Conservation (phyloP, 257 asterid species). For the Phtheirospermum japonicum region DNA sequence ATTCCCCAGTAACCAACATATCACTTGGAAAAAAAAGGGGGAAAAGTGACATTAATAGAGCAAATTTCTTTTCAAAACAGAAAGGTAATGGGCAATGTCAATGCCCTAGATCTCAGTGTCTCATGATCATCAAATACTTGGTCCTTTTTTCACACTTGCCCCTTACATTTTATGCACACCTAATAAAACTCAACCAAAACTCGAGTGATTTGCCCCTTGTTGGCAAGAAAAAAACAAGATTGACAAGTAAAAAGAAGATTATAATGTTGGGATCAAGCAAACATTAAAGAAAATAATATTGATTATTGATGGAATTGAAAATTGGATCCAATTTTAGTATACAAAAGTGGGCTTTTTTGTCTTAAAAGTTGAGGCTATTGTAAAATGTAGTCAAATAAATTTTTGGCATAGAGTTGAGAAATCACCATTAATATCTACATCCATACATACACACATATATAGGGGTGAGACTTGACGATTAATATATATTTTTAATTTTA, state of each 20-base stretch:
- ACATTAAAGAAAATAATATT: slow-evolving; percentile 18
- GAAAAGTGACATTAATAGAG: too few relatives aligned
- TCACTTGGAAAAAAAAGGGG: too few relatives aligned
- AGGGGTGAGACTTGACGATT: too few relatives aligned
- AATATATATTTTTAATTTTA: too few relatives aligned
- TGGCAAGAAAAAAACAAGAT: slow-evolving; percentile 2
- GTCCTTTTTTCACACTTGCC: slow-evolving; percentile 30
- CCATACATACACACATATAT: background rate
- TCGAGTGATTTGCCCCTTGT: background rate
- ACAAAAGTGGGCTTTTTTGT: background rate
- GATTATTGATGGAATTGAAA: slow-evolving; percentile 17
- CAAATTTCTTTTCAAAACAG: slow-evolving; percentile 33
- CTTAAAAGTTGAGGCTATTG: background rate
- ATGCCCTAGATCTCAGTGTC: slow-evolving; percentile 63
- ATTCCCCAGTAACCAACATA: too few relatives aligned
- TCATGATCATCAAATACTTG: slow-evolving; percentile 39
- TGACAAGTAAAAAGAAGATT: slow-evolving; percentile 19
- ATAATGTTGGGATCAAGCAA: slow-evolving; percentile 27
- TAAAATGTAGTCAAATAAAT: background rate
- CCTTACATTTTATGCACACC: slow-evolving; percentile 19
- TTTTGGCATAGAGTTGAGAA: background rate
- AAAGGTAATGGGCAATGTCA: slow-evolving; percentile 53
- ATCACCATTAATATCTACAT: background rate
- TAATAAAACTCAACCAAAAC: slow-evolving; percentile 25
- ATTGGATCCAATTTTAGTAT: background rate